phyloP scores from a whole-genome alignment of 2,329 filamentous ascomycete genomes.

The Curvularia sp. region DNA sequence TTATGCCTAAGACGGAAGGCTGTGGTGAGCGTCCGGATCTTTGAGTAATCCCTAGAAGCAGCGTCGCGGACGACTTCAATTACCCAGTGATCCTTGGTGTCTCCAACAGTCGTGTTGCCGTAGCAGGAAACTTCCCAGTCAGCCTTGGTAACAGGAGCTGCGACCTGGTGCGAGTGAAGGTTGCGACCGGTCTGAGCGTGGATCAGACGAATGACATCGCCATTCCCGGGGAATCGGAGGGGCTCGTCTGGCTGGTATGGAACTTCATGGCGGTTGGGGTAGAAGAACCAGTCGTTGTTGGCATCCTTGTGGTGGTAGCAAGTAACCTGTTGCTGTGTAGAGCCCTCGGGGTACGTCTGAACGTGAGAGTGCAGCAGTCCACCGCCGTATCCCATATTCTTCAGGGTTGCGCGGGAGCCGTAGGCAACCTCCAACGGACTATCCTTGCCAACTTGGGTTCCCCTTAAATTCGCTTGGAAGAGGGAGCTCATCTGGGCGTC shows the following conservation, averaged over 20 bases:
- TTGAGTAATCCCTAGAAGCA: constrained; percentile 82
- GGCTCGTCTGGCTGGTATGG: constrained; percentile 76
- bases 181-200: constrained; percentile 97
- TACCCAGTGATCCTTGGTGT: constrained; percentile 97
- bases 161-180: constrained; percentile 89
- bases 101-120: constrained; percentile 92
- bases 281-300: constrained; percentile 99
- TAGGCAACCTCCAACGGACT: constrained; percentile 91
- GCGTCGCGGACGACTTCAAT: constrained; percentile 92
- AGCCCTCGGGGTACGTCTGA: constrained; percentile 94
- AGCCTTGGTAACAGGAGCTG: constrained; percentile 86
- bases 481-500: constrained; percentile 99
- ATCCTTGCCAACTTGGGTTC: constrained; percentile 92
- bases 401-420: constrained; percentile 89
- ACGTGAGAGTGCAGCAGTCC: constrained; percentile 95
- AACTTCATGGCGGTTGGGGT: constrained; percentile 81
- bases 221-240: constrained; percentile 77
- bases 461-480: constrained; percentile 95
- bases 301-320: constrained; percentile 99
- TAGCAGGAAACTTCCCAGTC: constrained; percentile 96
- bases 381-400: constrained; percentile 99
- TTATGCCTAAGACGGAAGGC: constrained; percentile 87
- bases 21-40: constrained; percentile 88
- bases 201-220: constrained; percentile 81
- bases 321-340: constrained; percentile 92